phyloP scores from a whole-genome alignment of 2,329 filamentous ascomycete genomes.

The Fusarium sambucinum region DNA sequence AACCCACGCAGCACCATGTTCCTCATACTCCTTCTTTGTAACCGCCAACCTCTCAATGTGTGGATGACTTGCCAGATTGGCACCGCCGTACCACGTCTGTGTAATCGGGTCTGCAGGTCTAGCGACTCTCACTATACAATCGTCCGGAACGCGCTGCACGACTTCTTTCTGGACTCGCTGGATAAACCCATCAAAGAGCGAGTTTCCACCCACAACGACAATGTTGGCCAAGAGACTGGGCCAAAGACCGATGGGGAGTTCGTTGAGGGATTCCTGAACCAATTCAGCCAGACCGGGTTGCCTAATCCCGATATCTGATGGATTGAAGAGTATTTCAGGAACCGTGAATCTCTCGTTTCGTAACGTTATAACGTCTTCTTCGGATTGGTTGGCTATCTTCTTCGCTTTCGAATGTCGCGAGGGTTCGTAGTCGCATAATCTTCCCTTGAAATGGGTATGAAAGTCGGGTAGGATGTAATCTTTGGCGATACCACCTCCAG shows the following conservation, averaged over 20 bases:
- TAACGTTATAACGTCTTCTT: conserved; percentile 85
- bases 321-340: conserved; percentile 90
- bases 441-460: conserved; percentile 70
- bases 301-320: conserved; percentile 84
- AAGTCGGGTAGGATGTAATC: conserved; percentile 94
- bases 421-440: conserved; percentile 82
- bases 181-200: conserved; percentile 82
- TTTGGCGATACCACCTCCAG: conserved; percentile 75
- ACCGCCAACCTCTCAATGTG: conserved; percentile 77
- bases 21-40: conserved; percentile 91
- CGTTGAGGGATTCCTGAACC: conserved; percentile 81
- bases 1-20: conserved; percentile 82
- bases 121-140: conserved; percentile 81
- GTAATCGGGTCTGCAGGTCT: conserved; percentile 78
- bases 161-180: conserved; percentile 82
- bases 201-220: conserved; percentile 88
- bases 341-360: conserved; percentile 93
- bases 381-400: conserved; percentile 57
- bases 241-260: conserved; percentile 84
- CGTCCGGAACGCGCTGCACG: conserved; percentile 76
- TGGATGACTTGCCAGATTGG: conserved; percentile 76
- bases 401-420: conserved; percentile 66
- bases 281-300: conserved; percentile 86
- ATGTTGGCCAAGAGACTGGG: conserved; percentile 88
- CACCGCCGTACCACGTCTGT: conserved; percentile 88